Conservation (phyloP, 805 yeast species). For the Torulaspora microellipsoides region DNA sequence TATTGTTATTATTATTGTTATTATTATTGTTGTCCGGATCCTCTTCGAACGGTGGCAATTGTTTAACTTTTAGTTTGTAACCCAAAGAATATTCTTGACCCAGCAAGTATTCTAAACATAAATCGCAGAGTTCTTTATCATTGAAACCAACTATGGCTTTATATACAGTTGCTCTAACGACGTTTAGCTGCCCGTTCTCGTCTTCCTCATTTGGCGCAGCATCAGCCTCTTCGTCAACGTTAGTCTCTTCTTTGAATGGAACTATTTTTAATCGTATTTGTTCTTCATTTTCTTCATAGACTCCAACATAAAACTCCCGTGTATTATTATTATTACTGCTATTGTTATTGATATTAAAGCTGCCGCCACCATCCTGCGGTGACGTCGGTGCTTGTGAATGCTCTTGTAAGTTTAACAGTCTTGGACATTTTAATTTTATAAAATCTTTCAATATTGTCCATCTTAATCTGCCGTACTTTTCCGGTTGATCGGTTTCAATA, state of each 20-base stretch:
- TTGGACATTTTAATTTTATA: slow-evolving; percentile 33
- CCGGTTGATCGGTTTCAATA: slow-evolving; percentile 23
- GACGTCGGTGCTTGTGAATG: not conserved
- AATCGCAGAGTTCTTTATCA: slow-evolving; percentile 27
- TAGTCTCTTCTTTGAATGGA: not conserved
- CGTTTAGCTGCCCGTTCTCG: slow-evolving; percentile 20
- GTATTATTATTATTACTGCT: slow-evolving; percentile 19
- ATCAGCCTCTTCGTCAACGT: not conserved
- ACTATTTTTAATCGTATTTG: slow-evolving; percentile 11
- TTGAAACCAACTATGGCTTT: slow-evolving; percentile 35
- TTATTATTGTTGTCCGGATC: slow-evolving; percentile 6
- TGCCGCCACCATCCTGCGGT: slow-evolving; percentile 1
- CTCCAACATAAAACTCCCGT: slow-evolving; percentile 36
- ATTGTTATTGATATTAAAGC: no score
- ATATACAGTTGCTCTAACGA: slow-evolving; percentile 24
- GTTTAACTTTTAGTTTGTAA: slow-evolving; percentile 23
- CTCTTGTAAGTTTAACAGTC: slow-evolving; percentile 19
- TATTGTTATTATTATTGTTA: not conserved
- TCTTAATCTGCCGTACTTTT: slow-evolving; percentile 28
- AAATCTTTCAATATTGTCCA: slow-evolving; percentile 40
- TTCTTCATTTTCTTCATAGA: slow-evolving; percentile 30
- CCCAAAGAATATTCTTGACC: slow-evolving; percentile 32
- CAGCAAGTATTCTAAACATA: slow-evolving; percentile 23
- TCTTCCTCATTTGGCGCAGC: not conserved
- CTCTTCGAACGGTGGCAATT: slow-evolving; percentile 25